These are phyloP conservation scores for Didymella glomerata DNA, from an alignment of 2,329 filamentous ascomycete species.

Conservation along the genomic window DNA sequence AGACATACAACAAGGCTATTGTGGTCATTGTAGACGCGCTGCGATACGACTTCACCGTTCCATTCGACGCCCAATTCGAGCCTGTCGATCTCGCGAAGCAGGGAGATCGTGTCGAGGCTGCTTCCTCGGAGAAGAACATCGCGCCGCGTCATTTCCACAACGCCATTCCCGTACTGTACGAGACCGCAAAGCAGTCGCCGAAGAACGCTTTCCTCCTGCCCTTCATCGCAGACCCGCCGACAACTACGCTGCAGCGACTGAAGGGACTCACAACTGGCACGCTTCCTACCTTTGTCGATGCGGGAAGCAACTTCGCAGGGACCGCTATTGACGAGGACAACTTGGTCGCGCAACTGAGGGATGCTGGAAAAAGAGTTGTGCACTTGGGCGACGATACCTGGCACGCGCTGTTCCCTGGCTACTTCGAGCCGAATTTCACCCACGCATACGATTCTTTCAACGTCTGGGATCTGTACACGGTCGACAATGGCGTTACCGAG, in stretches of 20 bases:
- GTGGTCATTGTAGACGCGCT: slow-evolving; percentile 92
- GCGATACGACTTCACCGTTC: slow-evolving; percentile 95
- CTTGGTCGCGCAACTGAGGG: slow-evolving; percentile 69
- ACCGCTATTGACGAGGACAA: slow-evolving; percentile 96
- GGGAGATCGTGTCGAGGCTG: slow-evolving; percentile 13
- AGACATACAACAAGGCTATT: slow-evolving; percentile 89
- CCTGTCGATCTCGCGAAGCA: slow-evolving; percentile 42
- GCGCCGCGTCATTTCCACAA: slow-evolving; percentile 78
- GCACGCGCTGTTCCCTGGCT: slow-evolving; percentile 90
- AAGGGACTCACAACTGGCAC: slow-evolving; percentile 97
- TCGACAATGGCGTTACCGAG: slow-evolving; percentile 93
- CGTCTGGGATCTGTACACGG: slow-evolving; percentile 95
- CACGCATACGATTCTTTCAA: slow-evolving; percentile 96
- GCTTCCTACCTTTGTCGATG: slow-evolving; percentile 90
- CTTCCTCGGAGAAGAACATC: slow-evolving; percentile 27
- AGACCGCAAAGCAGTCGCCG: slow-evolving; percentile 77
- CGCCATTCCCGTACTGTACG: slow-evolving; percentile 84
- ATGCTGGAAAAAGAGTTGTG: slow-evolving; percentile 78
- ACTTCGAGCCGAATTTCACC: slow-evolving; percentile 88
- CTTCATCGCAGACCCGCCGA: slow-evolving; percentile 97
- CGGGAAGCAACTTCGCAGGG: slow-evolving; percentile 93
- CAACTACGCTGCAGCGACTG: slow-evolving; percentile 87
- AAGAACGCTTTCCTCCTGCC: slow-evolving; percentile 87
- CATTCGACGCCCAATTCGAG: slow-evolving; percentile 66
- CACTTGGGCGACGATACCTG: slow-evolving; percentile 99